phyloP scores from a whole-genome alignment of 768 basidiomycete species.

The Termitomyces sp. region DNA sequence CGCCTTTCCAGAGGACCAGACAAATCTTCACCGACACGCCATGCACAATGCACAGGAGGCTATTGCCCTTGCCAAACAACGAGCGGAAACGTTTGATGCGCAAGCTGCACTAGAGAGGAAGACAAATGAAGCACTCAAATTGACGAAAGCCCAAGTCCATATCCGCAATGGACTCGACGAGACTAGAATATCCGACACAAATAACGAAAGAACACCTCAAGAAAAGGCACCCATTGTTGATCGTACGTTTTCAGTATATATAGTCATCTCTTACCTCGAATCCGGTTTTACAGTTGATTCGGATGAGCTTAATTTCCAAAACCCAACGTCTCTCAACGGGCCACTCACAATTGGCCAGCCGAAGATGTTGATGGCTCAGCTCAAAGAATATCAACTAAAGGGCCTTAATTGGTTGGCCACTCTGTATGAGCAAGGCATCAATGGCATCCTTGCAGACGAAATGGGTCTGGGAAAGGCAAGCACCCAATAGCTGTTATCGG shows the following conservation, averaged over 20 bases:
- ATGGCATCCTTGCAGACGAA: slow-evolving; percentile 98
- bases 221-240: slow-evolving; percentile 56
- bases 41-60: slow-evolving; percentile 88
- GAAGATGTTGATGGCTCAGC: slow-evolving; percentile 90
- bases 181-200: slow-evolving; percentile 30
- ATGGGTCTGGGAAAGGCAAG: slow-evolving; percentile 91
- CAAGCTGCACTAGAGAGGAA: slow-evolving; percentile 78
- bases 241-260: slow-evolving; percentile 33
- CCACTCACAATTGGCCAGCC: slow-evolving; percentile 87
- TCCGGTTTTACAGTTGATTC: slow-evolving; percentile 64
- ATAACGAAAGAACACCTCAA: slow-evolving; percentile 29
- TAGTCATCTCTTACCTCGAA: slow-evolving; percentile 2
- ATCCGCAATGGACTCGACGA: slow-evolving; percentile 48
- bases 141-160: slow-evolving; percentile 53
- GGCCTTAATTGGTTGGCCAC: slow-evolving; percentile 98
- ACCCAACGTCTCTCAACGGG: slow-evolving; percentile 86
- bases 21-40: slow-evolving; percentile 82
- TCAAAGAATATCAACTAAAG: slow-evolving; percentile 98
- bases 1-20: slow-evolving; percentile 65
- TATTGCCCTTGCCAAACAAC: slow-evolving; percentile 67
- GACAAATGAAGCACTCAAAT: slow-evolving; percentile 68
- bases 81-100: slow-evolving; percentile 82
- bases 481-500: background rate
- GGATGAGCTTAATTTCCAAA: slow-evolving; percentile 98
- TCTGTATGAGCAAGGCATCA: slow-evolving; percentile 98